Evolutionary conservation across 192 early-diverging fungal genomes (phyloP), one percentile per base, ranked within the genome.

Genomic region (Rhizophlyctis rosea): DNA sequence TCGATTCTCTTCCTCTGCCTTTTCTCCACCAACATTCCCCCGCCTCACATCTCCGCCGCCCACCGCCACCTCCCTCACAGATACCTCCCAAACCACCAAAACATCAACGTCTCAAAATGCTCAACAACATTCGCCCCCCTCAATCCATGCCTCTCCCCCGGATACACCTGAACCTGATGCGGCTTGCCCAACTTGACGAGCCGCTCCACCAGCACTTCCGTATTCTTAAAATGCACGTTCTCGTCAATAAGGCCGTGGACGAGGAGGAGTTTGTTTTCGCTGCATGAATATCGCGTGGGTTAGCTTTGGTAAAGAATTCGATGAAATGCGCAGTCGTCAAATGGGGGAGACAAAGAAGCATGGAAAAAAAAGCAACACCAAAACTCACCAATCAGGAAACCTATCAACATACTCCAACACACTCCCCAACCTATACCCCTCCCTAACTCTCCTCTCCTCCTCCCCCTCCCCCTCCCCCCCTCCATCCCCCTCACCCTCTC

Each of bases 231-330:
- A 56, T 91, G 89, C 1, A 91, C 89, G 65, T 91, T 91, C 57
- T 91, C 89, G 65, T 91, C 89, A 50, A 84, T 83, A 49, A 84
- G 67, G 2, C 89, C 89, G 66, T 91, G 89, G 11, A 79, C 88
- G 39, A 91, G 67, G 30, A 91, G 57, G 2, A 91, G 62, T 1
- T 88, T 78, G 60, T 83, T 78, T 9, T 79, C 75, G 25, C 79
- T 83, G 57, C 9, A 23, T 13, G 47, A 33, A 28, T 67, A n/a
- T n/a, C n/a, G n/a, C n/a, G n/a, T n/a, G n/a, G n/a, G n/a, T n/a
- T n/a, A n/a, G n/a, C n/a, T n/a, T n/a, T n/a, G n/a, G n/a, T 55
- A 28, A 1, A 3, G 25, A 14, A 47, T 47, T 47, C n/a, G 9
- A n/a, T 9, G 39, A 47, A 13, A n/a, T 5, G 18, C 51, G 5